Evolutionary conservation across 345 rosid species (phyloP), one percentile per base, ranked within the genome.

Genomic region (Dipteronia dyeriana): DNA sequence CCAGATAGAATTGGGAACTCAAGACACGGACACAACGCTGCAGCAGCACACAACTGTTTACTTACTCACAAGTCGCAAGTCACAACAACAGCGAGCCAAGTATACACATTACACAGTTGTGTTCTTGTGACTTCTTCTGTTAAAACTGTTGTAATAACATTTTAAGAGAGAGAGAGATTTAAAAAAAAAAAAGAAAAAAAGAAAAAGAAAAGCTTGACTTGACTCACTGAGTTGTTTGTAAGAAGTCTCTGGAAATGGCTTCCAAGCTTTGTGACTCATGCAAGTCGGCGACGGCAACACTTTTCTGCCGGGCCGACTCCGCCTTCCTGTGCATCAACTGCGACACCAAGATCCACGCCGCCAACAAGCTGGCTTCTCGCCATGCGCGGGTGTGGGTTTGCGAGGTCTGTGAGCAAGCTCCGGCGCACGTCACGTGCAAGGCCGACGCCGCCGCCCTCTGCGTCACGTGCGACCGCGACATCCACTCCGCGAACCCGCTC

Each of bases 401-500:
- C 74, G 95, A 90, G 78, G 99, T 96, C n/a, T 97, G 99, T 70
- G 99, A 97, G 88, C 99, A 97, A 76, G 97, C 97, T 0, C 99
- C 99, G 0, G 98, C 99, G 3, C 88, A 92, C 79, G 95, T 97
- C 80, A 97, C 97, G 67, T 97, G 99, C 88, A 91, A 91, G 80
- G 99, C 98, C 1, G 99, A 97, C 77, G 98, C 99, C 0, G 99
- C 99, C n/a, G 91, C 99, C 16, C 93, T 97, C 68, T 97, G 99
- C 85, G 80, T 88, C 84, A 82, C 94, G 71, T 97, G 99, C 76
- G 99, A 97, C 91, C 93, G 90, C 0, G 98, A 97, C 77, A 97
- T 97, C 84, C 99, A 97, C 91, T 91, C 98, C 0, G 99, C 97
- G 5, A 97, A 97, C 76, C 98, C 97, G 0, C 79, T 96, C 53